These are phyloP conservation scores for Nemophila menziesii DNA, from an alignment of 257 asterid species.

Conservation along the genomic window DNA sequence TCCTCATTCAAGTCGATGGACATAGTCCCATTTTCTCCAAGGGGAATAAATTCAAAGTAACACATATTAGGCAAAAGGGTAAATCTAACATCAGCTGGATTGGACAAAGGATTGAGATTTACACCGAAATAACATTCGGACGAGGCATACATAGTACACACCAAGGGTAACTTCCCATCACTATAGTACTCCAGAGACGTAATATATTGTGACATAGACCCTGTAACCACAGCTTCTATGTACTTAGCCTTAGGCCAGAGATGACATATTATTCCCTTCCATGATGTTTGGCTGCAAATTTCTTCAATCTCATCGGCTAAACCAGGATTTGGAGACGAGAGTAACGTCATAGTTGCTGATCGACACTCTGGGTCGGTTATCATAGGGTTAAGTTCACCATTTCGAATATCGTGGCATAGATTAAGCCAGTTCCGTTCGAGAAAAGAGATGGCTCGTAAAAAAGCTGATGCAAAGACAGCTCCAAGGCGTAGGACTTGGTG, in stretches of 20 bases:
- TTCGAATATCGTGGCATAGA: constrained; percentile 46
- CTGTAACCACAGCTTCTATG: constrained; percentile 77
- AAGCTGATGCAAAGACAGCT: constrained; percentile 71
- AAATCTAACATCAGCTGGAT: constrained; percentile 49
- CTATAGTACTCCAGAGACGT: constrained; percentile 49
- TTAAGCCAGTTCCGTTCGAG: constrained; percentile 54
- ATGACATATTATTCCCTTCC: constrained; percentile 58
- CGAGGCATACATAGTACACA: constrained; percentile 67
- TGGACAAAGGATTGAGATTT: constrained; percentile 46
- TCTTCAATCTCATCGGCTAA: constrained; percentile 48
- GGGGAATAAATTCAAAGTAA: constrained; percentile 53
- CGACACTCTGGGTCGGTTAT: constrained; percentile 41
- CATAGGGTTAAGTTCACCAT: constrained; percentile 27
- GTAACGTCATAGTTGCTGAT: constrained; percentile 25
- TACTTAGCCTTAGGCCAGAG: constrained; percentile 69
- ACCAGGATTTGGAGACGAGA: constrained; percentile 28
- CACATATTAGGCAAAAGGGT: constrained; percentile 71
- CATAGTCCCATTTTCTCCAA: constrained; percentile 39
- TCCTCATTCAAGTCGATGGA: constrained; percentile 35
- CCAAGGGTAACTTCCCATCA: constrained; percentile 45
- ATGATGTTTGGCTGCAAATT: constrained; percentile 39
- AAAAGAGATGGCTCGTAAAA: constrained; percentile 67
- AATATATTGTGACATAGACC: constrained; percentile 73
- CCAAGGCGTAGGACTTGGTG: constrained; percentile 71
- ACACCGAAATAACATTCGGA: constrained; percentile 71